Evolutionary conservation across 306 rosid genomes (phyloP).

Genomic region (Pyrus betulifolia): DNA sequence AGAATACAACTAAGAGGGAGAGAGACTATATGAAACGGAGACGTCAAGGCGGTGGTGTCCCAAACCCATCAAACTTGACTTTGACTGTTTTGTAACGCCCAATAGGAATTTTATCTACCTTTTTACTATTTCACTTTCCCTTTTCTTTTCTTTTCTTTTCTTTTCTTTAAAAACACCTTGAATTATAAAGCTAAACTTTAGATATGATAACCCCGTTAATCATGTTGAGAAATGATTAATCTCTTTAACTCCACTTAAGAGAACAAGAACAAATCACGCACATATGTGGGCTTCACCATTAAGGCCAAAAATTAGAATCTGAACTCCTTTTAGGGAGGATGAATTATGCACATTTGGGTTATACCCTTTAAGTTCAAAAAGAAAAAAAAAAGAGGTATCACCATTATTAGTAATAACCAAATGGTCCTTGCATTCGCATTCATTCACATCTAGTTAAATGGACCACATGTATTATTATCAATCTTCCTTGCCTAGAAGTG

Average conservation of each 20-base stretch:
- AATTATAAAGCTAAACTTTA: neutral
- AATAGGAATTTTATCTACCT: neutral
- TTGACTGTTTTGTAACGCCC: neutral
- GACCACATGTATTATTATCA: neutral
- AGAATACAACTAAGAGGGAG: neutral
- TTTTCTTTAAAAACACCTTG: neutral
- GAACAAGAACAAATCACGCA: neutral
- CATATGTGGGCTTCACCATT: neutral
- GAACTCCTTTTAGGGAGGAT: neutral
- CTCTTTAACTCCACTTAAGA: neutral
- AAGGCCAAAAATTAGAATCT: neutral
- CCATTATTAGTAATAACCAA: neutral
- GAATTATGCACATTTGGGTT: neutral
- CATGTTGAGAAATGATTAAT: neutral
- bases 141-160: neutral
- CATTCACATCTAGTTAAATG: neutral
- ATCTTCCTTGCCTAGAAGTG: neutral
- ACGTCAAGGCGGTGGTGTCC: neutral
- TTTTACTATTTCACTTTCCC: neutral
- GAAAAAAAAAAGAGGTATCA: neutral
- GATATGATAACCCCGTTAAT: neutral
- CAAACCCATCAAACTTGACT: neutral
- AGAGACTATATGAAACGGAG: no score
- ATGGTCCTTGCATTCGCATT: neutral
- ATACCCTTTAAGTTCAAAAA: neutral